These are phyloP conservation scores for Sanghuangporus weigelae DNA, from an alignment of 1,284 basidiomycete species.

Conservation along the genomic window DNA sequence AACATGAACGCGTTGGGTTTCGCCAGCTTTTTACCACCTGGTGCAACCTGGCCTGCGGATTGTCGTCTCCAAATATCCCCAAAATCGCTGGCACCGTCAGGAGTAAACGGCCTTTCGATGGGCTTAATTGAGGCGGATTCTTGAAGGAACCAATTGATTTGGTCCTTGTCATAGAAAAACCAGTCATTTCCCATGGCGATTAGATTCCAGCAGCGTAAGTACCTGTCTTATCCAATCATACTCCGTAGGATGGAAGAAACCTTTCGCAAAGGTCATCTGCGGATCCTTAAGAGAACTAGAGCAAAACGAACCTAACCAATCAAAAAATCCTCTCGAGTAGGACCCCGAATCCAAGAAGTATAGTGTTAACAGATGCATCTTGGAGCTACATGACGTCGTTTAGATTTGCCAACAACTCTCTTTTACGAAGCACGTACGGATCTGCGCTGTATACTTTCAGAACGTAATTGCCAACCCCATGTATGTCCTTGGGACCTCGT, in stretches of 20 bases:
- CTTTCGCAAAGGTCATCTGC: neutral
- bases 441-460: slow-evolving; percentile 73
- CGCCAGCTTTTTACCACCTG: slow-evolving; percentile 53
- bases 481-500: slow-evolving; percentile 74
- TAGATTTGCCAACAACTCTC: slow-evolving; percentile 15
- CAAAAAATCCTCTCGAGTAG: slow-evolving; percentile 55
- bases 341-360: slow-evolving; percentile 93
- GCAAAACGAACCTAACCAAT: slow-evolving; percentile 40
- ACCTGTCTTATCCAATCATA: slow-evolving; percentile 81
- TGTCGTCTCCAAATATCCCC: slow-evolving; percentile 57
- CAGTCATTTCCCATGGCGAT: neutral
- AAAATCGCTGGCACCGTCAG: slow-evolving; percentile 67
- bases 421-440: slow-evolving; percentile 42
- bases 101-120: slow-evolving; percentile 77
- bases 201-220: neutral
- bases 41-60: slow-evolving; percentile 43
- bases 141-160: slow-evolving; percentile 86
- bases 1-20: slow-evolving; percentile 93
- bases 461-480: slow-evolving; percentile 87
- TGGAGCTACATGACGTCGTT: slow-evolving; percentile 48
- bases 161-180: slow-evolving; percentile 39
- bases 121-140: slow-evolving; percentile 65
- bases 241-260: slow-evolving; percentile 55
- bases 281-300: neutral
- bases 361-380: slow-evolving; percentile 80